A percentile compares a stretch with the other conserved stretches of the same genome.
These are phyloP conservation scores for Clonostachys rosea DNA, from an alignment of 2,329 filamentous ascomycete species.

Conservation along the genomic window DNA sequence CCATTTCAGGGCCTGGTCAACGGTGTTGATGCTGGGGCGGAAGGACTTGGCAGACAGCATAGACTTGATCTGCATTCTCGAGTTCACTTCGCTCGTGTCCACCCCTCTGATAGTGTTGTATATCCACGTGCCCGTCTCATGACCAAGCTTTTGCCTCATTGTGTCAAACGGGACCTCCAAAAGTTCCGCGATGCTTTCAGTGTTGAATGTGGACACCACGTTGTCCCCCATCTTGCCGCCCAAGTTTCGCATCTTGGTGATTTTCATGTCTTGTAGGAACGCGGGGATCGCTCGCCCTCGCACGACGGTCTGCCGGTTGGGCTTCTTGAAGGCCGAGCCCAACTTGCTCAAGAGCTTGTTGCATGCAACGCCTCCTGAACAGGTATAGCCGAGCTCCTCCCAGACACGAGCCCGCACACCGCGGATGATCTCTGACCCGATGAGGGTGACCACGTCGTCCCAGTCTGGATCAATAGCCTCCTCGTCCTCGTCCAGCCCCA, in stretches of 20 bases:
- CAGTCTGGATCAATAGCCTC: slow-evolving; percentile 86
- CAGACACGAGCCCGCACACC: slow-evolving; percentile 66
- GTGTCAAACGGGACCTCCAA: slow-evolving; percentile 69
- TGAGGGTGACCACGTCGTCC: slow-evolving; percentile 86
- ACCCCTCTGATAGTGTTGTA: slow-evolving; percentile 81
- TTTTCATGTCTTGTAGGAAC: slow-evolving; percentile 82
- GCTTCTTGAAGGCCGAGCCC: slow-evolving; percentile 87
- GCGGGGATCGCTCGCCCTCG: slow-evolving; percentile 75
- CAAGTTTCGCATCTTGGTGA: slow-evolving; percentile 92
- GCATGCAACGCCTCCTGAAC: slow-evolving; percentile 79
- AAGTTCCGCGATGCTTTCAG: slow-evolving; percentile 73
- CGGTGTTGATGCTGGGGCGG: slow-evolving; percentile 71
- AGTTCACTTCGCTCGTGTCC: slow-evolving; percentile 83
- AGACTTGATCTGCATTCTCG: slow-evolving; percentile 89
- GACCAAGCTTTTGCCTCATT: slow-evolving; percentile 72
- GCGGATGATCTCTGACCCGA: slow-evolving; percentile 86
- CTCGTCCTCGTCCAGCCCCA: slow-evolving; percentile 73
- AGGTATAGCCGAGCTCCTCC: slow-evolving; percentile 77
- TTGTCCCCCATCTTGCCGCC: slow-evolving; percentile 93
- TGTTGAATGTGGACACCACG: slow-evolving; percentile 74
- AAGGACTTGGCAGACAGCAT: slow-evolving; percentile 98
- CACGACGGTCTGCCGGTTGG: slow-evolving; percentile 91
- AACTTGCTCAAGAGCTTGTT: slow-evolving; percentile 97
- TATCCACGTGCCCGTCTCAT: slow-evolving; percentile 82
- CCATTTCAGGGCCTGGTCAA: slow-evolving; percentile 80